Base-by-base conservation (phyloP, 2,329 filamentous ascomycete species). In the Trichoderma cornu-damae region DNA sequence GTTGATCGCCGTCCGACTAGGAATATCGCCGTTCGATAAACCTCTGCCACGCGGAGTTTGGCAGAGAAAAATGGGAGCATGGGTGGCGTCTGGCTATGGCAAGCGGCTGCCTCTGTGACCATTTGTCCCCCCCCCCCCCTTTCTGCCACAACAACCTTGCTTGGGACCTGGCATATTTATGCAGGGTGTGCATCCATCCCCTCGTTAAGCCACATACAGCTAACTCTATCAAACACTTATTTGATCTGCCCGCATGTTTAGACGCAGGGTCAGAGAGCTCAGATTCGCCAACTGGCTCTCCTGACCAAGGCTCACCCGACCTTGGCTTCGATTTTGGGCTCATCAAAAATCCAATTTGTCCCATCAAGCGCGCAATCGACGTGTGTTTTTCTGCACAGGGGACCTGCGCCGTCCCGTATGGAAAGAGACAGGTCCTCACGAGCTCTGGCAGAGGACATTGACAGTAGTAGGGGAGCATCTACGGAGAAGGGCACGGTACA, bases 111-210 rank as follows among this genome's bases (percentile, higher is more conserved):
- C 44, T 43, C 40, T 26, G 48, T 30, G 32, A 14, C 38, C 26
- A 24, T 37, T 18, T 4, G 9, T 30, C 30, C 28, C 34, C 46
- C 43, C n/a, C n/a, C n/a, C n/a, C n/a, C n/a, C n/a, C n/a, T n/a
- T n/a, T 51, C 24, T 8, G 6, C 44, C 24, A 56, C 38, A 16
- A 26, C 26, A 16, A 26, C 26, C 37, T 30, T 52, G n/a, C n/a
- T 52, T 42, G 20, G 47, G 52, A 53, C 57, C 59, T 61, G 59
- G 58, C 53, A 51, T 61, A 38, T 52, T n/a, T 26, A 56, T 56
- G 52, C 56, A 56, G 38, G n/a, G n/a, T n/a, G 56, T 59, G 42
- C 8, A 42, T 32, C 49, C 49, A n/a, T n/a, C 49, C 43, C 50
- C 42, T 26, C 37, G 16, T 53, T 60, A 48, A 52, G 42, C 60